Conservation (phyloP, 352 stramenopile species). For the Phytophthora cactorum region DNA sequence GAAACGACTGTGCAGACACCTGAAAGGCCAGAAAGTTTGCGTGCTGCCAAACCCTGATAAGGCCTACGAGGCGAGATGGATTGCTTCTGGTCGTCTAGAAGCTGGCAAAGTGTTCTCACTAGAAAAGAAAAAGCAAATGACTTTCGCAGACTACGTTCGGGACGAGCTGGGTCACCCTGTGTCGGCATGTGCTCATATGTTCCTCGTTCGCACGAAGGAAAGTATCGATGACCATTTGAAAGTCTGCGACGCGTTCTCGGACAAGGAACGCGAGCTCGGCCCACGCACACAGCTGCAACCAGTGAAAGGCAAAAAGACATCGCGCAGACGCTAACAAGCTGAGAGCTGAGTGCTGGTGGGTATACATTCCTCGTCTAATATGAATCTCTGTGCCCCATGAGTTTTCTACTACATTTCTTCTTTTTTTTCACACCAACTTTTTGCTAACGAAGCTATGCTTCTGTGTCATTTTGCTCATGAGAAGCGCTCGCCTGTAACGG, state of each 20-base stretch:
- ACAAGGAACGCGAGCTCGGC: conserved; percentile 54
- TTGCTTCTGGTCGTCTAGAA: conserved; percentile 58
- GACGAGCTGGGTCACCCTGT: conserved; percentile 47
- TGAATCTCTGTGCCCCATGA: conserved; percentile 30
- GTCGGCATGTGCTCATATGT: conserved; percentile 76
- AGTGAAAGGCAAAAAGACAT: conserved; percentile 15
- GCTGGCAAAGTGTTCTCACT: conserved; percentile 62
- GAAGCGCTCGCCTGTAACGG: conserved; percentile 84
- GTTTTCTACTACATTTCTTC: conserved; percentile 26
- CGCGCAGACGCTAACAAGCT: conserved; percentile 22
- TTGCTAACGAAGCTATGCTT: conserved; percentile 24
- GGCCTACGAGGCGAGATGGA: conserved; percentile 34
- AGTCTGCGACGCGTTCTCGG: conserved; percentile 70
- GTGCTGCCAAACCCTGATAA: conserved; percentile 36
- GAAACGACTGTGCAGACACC: conserved; percentile 64
- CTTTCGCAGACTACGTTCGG: conserved; percentile 69
- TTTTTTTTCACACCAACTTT: conserved; percentile 34
- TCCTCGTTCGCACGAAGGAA: conserved; percentile 55
- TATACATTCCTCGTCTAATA: conserved; percentile 32
- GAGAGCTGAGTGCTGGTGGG: background rate
- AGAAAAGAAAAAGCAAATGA: conserved; percentile 52
- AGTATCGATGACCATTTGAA: conserved; percentile 79
- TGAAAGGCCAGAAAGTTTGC: conserved; percentile 73
- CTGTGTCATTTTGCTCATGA: conserved; percentile 37
- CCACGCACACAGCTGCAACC: conserved; percentile 33